These are phyloP conservation scores for Trichoderma sp. DNA, from an alignment of 2,329 filamentous ascomycete genomes.

Conservation along the genomic window DNA sequence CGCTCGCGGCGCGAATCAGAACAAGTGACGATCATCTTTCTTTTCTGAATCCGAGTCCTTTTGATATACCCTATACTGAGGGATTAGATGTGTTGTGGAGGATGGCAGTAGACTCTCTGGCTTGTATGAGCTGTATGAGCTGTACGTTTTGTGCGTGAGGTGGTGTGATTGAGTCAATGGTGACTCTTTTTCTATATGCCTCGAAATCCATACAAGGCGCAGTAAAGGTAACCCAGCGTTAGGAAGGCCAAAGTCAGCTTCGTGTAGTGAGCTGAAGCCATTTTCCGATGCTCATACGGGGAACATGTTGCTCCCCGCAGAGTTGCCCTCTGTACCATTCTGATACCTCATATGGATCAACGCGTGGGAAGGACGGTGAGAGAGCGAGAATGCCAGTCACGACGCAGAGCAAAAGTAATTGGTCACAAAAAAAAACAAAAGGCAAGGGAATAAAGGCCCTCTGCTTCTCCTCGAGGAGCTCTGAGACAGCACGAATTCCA, in stretches of 20 bases:
- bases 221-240: too few species aligned
- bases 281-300: background rate
- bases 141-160: too few species aligned
- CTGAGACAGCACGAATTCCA: constrained; percentile 13
- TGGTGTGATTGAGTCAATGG: too few species aligned
- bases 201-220: too few species aligned
- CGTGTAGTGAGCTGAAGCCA: background rate
- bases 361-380: background rate
- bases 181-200: too few species aligned
- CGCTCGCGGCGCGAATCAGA: background rate
- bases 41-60: background rate
- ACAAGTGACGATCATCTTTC: background rate
- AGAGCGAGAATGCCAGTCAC: background rate
- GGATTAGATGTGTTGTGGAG: too few species aligned
- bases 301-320: background rate
- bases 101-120: too few species aligned
- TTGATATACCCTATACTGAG: too few species aligned
- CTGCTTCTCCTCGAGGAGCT: background rate
- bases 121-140: too few species aligned
- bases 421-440: too few species aligned
- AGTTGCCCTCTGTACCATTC: background rate
- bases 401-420: background rate
- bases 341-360: background rate
- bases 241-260: background rate
- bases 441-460: too few species aligned